A percentile compares a stretch with the other conserved stretches of the same genome.
These are phyloP conservation scores for Zymoseptoria ardabiliae DNA, from an alignment of 2,329 filamentous ascomycete species.

Conservation along the genomic window DNA sequence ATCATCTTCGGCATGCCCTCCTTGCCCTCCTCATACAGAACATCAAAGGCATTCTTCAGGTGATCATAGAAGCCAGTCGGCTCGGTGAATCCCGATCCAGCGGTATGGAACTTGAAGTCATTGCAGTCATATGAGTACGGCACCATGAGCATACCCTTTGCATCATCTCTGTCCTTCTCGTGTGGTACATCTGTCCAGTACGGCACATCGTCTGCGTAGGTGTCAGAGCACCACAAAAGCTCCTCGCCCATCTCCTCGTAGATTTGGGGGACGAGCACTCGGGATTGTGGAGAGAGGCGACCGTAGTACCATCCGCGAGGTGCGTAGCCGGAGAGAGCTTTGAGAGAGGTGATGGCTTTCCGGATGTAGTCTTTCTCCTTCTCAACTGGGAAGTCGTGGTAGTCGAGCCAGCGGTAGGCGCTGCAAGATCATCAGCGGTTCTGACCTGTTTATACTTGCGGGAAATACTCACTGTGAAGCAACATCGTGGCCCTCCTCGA, in stretches of 20 bases:
- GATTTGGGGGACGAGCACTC: constrained; percentile 42
- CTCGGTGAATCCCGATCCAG: constrained; percentile 36
- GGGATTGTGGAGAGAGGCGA: constrained; percentile 38
- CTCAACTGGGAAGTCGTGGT: constrained; percentile 40
- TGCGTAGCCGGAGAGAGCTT: constrained; percentile 39
- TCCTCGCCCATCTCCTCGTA: constrained; percentile 48
- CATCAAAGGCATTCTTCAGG: constrained; percentile 48
- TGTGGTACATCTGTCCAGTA: constrained; percentile 49
- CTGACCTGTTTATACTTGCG: not conserved
- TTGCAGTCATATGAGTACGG: constrained; percentile 52
- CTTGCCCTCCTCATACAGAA: constrained; percentile 43
- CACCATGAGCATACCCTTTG: constrained; percentile 48
- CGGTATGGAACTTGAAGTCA: constrained; percentile 42
- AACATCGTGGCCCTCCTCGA: constrained; percentile 45
- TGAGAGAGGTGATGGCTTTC: constrained; percentile 36
- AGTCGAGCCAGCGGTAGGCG: constrained; percentile 39
- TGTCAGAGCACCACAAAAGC: constrained; percentile 45
- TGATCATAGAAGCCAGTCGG: constrained; percentile 41
- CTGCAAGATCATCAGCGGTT: not conserved
- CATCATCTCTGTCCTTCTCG: constrained; percentile 33
- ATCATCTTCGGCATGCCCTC: constrained; percentile 49
- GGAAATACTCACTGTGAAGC: constrained; percentile 20
- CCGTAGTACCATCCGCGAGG: constrained; percentile 48
- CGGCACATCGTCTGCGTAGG: constrained; percentile 50
- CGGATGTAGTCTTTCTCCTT: constrained; percentile 44